Conservation (phyloP, 306 rosid species). For the Begonia peltatifolia region DNA sequence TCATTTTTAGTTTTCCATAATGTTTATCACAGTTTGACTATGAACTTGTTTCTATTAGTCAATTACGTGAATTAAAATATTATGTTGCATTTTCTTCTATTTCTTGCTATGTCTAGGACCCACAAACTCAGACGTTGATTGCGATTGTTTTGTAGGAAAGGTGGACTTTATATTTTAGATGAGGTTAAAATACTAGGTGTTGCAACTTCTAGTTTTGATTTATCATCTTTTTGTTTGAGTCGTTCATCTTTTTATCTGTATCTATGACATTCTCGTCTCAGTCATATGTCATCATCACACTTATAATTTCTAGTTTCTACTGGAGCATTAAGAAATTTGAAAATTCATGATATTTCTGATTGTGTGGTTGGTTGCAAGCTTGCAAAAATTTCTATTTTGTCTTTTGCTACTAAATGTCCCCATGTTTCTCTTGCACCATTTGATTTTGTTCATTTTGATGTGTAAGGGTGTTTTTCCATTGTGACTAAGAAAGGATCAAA, state of each 20-base stretch:
- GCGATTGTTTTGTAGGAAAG: background rate
- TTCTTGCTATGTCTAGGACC: background rate
- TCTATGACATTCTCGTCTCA: too few species aligned
- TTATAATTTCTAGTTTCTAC: too few species aligned
- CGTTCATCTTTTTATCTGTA: background rate
- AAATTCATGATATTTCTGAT: too few species aligned
- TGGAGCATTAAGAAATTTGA: too few species aligned
- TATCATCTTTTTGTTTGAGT: slow-evolving; percentile 4
- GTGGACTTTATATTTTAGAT: background rate
- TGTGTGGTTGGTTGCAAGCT: too few species aligned
- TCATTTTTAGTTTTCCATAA: too few species aligned
- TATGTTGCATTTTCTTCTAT: background rate
- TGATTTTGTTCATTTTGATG: slow-evolving; percentile 1
- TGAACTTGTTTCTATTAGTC: too few species aligned
- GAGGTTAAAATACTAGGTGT: background rate
- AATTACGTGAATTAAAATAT: too few species aligned
- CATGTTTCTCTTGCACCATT: background rate
- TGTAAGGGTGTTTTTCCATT: background rate
- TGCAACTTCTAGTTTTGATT: background rate
- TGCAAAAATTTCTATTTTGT: too few species aligned
- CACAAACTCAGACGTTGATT: background rate
- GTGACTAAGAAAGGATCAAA: background rate
- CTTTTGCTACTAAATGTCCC: too few species aligned
- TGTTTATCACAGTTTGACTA: too few species aligned
- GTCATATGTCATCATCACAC: too few species aligned